Conservation (phyloP, 2,329 filamentous ascomycete genomes). For the Nigrograna mackinnonii region DNA sequence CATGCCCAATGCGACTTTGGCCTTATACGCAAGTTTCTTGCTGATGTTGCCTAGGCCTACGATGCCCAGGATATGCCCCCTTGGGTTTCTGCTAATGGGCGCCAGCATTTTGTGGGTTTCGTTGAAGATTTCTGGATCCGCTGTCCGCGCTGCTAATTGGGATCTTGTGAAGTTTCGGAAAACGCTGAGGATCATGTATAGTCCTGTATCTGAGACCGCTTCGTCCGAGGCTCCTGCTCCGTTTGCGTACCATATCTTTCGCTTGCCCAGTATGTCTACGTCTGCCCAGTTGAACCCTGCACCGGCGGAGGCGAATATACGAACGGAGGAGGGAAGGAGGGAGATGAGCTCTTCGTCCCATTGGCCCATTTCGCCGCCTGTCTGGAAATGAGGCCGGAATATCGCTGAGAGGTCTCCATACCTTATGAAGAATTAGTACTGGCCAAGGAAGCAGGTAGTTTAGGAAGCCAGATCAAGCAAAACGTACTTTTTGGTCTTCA, state of each 20-base stretch:
- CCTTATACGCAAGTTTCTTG: constrained; percentile 36
- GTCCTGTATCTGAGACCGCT: constrained; percentile 48
- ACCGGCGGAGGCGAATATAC: constrained; percentile 14
- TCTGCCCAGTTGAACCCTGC: constrained; percentile 20
- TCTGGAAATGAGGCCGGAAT: constrained; percentile 16
- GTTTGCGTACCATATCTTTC: constrained; percentile 42
- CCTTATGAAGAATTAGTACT: no score
- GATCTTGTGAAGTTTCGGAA: constrained; percentile 15
- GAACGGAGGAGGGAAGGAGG: constrained; percentile 8
- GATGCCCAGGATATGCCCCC: constrained; percentile 13
- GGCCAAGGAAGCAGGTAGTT: no score
- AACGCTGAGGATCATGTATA: constrained; percentile 46
- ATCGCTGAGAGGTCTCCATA: constrained; percentile 15
- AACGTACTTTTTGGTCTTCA: constrained; percentile 9
- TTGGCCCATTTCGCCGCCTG: constrained; percentile 17
- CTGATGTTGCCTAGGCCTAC: constrained; percentile 26
- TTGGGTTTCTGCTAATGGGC: constrained; percentile 8
- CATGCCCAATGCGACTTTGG: constrained; percentile 11
- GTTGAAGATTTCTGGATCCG: constrained; percentile 8
- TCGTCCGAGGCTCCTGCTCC: constrained; percentile 48
- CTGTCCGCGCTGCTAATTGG: constrained; percentile 11
- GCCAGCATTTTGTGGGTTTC: constrained; percentile 10
- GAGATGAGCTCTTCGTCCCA: constrained; percentile 16
- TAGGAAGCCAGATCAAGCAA: not conserved
- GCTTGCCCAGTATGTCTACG: constrained; percentile 9